Conservation (phyloP, 2,329 filamentous ascomycete genomes). For the Exophiala lecanii-corni region DNA sequence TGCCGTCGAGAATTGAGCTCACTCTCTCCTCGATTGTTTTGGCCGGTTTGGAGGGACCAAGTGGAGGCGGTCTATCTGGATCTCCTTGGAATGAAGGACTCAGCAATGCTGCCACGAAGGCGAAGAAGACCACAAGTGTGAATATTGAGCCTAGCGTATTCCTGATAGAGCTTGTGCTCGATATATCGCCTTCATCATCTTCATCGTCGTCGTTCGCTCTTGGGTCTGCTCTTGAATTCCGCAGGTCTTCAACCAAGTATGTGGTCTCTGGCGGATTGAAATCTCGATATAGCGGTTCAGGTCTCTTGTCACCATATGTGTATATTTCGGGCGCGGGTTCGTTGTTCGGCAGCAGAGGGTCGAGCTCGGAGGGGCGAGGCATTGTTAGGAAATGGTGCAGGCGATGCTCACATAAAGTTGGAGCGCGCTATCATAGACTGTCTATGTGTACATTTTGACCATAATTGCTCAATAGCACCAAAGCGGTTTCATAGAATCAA, state of each 20-base stretch:
- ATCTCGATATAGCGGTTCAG: conserved; percentile 6
- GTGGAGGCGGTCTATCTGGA: conserved; percentile 6
- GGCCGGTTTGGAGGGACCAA: conserved; percentile 5
- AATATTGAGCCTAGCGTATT: conserved; percentile 19
- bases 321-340: conserved; percentile 27
- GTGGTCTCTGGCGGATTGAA: conserved; percentile 1
- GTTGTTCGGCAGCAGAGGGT: conserved; percentile 27
- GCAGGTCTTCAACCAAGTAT: too few relatives aligned
- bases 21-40: conserved; percentile 37
- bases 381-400: neutral
- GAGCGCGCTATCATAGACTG: too few relatives aligned
- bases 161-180: conserved; percentile 14
- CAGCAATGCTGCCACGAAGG: conserved; percentile 20
- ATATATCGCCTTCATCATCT: conserved; percentile 11
- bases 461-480: too few relatives aligned
- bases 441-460: too few relatives aligned
- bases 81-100: conserved; percentile 8
- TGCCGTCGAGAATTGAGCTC: conserved; percentile 40
- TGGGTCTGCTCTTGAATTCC: neutral
- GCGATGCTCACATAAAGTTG: too few relatives aligned
- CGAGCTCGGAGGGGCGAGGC: conserved; percentile 14
- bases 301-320: conserved; percentile 17
- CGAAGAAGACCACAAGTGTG: conserved; percentile 22
- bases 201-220: conserved; percentile 11
- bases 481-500: too few relatives aligned